These are phyloP conservation scores for Protomyces pachydermus DNA, from an alignment of 1,139 yeast genomes.

Conservation along the genomic window DNA sequence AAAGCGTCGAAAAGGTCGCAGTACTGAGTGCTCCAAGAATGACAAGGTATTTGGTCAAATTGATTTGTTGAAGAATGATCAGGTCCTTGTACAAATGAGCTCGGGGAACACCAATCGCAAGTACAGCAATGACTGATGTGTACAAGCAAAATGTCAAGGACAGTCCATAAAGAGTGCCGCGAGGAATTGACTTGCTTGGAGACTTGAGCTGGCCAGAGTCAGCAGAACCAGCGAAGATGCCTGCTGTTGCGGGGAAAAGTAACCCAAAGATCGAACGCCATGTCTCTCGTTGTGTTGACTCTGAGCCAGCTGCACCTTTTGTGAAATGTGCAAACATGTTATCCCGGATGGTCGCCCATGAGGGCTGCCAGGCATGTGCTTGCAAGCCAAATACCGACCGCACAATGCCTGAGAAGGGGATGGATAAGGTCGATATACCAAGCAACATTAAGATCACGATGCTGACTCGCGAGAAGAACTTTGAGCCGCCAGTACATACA, in stretches of 20 bases:
- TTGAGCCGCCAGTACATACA: slow-evolving; percentile 77
- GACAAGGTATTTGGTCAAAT: slow-evolving; percentile 61
- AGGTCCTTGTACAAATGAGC: slow-evolving; percentile 68
- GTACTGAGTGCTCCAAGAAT: slow-evolving; percentile 88
- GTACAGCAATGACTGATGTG: slow-evolving; percentile 65
- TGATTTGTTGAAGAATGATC: slow-evolving; percentile 77
- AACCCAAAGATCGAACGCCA: slow-evolving; percentile 85
- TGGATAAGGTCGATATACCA: slow-evolving; percentile 67
- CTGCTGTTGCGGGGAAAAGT: slow-evolving; percentile 96
- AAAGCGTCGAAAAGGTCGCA: slow-evolving; percentile 81
- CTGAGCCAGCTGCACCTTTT: slow-evolving; percentile 75
- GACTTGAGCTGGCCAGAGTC: slow-evolving; percentile 91
- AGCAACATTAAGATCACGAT: slow-evolving; percentile 64
- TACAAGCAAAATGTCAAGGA: slow-evolving; percentile 69
- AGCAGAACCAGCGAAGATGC: slow-evolving; percentile 97
- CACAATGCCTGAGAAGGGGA: slow-evolving; percentile 70
- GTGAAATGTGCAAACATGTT: slow-evolving; percentile 78
- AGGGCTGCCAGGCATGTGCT: slow-evolving; percentile 59
- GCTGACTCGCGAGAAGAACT: slow-evolving; percentile 79
- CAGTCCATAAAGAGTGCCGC: slow-evolving; percentile 81
- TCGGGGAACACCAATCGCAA: slow-evolving; percentile 78
- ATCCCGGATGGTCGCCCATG: slow-evolving; percentile 36
- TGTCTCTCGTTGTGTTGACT: slow-evolving; percentile 61
- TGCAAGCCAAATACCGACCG: slow-evolving; percentile 50
- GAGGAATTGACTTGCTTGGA: slow-evolving; percentile 85